phyloP scores from a whole-genome alignment of 495 filamentous ascomycete genomes.

The Aspergillus steynii region DNA sequence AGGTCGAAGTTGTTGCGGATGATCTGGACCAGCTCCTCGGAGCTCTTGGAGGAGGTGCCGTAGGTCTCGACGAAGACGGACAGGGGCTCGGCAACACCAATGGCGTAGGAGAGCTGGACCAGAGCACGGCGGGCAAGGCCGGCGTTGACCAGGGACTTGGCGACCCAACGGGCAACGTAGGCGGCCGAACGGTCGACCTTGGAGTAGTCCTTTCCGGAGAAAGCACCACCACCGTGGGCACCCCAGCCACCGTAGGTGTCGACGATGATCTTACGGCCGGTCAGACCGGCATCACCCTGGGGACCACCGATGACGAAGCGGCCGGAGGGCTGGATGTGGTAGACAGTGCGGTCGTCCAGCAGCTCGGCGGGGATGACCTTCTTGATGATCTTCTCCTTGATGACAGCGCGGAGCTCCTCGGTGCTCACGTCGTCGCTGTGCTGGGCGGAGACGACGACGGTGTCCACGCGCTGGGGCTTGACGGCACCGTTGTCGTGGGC shows the following conservation, averaged over 20 bases:
- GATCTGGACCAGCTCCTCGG: conserved; percentile 91
- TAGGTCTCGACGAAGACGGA: conserved; percentile 72
- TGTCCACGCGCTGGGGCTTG: conserved; percentile 89
- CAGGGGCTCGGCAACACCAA: conserved; percentile 95
- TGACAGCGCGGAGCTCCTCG: conserved; percentile 88
- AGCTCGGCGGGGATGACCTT: conserved; percentile 88
- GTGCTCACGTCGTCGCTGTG: conserved; percentile 88
- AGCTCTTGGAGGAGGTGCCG: conserved; percentile 70
- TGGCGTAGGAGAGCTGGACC: conserved; percentile 98
- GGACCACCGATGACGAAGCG: conserved; percentile 99
- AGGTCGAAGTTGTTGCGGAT: conserved; percentile 96
- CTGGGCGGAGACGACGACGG: conserved; percentile 94
- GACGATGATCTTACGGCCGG: conserved; percentile 99
- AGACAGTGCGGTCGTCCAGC: conserved; percentile 87
- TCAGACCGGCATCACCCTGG: conserved; percentile 98
- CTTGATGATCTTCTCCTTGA: conserved; percentile 97
- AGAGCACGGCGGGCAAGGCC: conserved; percentile 86
- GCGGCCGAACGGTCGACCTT: conserved; percentile 99
- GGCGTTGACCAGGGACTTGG: conserved; percentile 92
- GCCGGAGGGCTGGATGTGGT: conserved; percentile 98
- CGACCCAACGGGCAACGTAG: conserved; percentile 97
- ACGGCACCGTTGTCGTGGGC: conserved; percentile 93
- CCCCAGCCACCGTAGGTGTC: conserved; percentile 99
- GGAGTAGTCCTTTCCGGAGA: conserved; percentile 99
- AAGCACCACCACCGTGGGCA: conserved; percentile 98